Percentiles rank a stretch among this genome's conserved stretches.
phyloP scores from a whole-genome alignment of 371 early-diverging fungal species.

The Phascolomyces articulosus region DNA sequence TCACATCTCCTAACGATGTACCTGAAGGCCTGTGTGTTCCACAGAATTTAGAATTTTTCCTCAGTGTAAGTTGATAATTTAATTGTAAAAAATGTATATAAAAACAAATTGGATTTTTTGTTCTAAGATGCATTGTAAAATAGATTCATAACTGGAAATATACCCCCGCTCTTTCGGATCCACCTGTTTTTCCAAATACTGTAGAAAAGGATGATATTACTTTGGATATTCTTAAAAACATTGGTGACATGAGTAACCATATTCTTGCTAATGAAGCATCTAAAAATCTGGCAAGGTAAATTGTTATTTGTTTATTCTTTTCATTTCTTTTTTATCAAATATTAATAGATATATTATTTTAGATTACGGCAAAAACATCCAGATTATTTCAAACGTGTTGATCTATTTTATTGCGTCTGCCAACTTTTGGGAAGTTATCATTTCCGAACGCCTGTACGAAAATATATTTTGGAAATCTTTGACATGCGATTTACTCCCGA shows the following conservation, averaged over 20 bases:
- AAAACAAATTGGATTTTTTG: too few species aligned
- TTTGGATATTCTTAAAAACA: slow-evolving; percentile 70
- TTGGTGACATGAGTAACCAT: slow-evolving; percentile 87
- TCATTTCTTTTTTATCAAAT: neutral
- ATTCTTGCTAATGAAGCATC: slow-evolving; percentile 83
- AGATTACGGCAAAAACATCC: slow-evolving; percentile 55
- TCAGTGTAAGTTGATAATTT: slow-evolving; percentile 50
- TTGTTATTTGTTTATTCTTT: neutral
- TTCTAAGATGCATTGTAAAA: neutral
- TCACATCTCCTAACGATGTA: slow-evolving; percentile 54
- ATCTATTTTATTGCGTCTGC: slow-evolving; percentile 67
- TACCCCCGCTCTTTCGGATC: slow-evolving; percentile 48
- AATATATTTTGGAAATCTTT: slow-evolving; percentile 82
- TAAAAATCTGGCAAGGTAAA: slow-evolving; percentile 66
- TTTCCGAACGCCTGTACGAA: slow-evolving; percentile 74
- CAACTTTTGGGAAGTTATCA: slow-evolving; percentile 71
- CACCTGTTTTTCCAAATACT: slow-evolving; percentile 46
- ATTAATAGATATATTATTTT: neutral
- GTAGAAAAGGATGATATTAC: slow-evolving; percentile 55
- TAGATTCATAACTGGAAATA: slow-evolving; percentile 71
- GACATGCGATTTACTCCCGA: slow-evolving; percentile 63
- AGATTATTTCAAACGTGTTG: slow-evolving; percentile 56
- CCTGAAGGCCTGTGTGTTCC: slow-evolving; percentile 74
- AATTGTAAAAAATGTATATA: too few species aligned
- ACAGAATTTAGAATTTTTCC: slow-evolving; percentile 56